These are phyloP conservation scores for Phaeophleospora eucalypticola DNA, from an alignment of 2,329 filamentous ascomycete species.

Conservation along the genomic window DNA sequence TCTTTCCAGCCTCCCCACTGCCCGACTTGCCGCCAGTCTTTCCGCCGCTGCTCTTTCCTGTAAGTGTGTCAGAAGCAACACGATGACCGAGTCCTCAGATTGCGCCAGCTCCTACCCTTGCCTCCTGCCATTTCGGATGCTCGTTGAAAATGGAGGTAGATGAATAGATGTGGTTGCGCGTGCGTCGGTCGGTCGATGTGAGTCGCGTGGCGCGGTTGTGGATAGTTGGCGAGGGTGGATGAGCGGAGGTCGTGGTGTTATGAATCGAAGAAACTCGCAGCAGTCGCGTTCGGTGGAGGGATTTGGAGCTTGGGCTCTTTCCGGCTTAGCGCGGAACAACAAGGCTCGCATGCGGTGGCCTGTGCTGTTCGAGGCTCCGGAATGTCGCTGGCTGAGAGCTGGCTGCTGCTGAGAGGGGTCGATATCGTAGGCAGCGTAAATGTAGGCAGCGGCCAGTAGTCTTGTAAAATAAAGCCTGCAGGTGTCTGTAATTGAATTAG, in stretches of 20 bases:
- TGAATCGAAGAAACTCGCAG: constrained; percentile 9
- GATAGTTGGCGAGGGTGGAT: constrained; percentile 4
- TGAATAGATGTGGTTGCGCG: constrained; percentile 8
- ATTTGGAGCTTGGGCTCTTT: constrained; percentile 3
- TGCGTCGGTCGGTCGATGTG: constrained; percentile 1
- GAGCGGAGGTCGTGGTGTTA: constrained; percentile 8
- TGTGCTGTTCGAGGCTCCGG: neutral
- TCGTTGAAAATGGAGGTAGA: constrained; percentile 1
- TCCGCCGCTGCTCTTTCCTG: constrained; percentile 63
- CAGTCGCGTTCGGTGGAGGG: constrained; percentile 8
- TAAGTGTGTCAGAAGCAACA: constrained; percentile 29
- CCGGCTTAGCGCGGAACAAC: constrained; percentile 5
- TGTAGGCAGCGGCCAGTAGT: neutral
- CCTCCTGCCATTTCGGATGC: constrained; percentile 65
- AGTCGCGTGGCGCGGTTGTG: constrained; percentile 9
- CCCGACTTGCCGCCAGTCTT: constrained; percentile 80
- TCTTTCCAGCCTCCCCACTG: constrained; percentile 71
- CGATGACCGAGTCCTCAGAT: constrained; percentile 7
- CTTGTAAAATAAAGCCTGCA: too few species aligned
- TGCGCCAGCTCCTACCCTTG: constrained; percentile 70
- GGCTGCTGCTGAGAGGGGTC: neutral
- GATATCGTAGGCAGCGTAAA: neutral
- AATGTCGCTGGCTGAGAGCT: neutral
- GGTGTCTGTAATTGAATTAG: too few species aligned
- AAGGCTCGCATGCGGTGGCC: neutral